phyloP scores from a whole-genome alignment of 2,329 filamentous ascomycete genomes.

The Didymella sp. region DNA sequence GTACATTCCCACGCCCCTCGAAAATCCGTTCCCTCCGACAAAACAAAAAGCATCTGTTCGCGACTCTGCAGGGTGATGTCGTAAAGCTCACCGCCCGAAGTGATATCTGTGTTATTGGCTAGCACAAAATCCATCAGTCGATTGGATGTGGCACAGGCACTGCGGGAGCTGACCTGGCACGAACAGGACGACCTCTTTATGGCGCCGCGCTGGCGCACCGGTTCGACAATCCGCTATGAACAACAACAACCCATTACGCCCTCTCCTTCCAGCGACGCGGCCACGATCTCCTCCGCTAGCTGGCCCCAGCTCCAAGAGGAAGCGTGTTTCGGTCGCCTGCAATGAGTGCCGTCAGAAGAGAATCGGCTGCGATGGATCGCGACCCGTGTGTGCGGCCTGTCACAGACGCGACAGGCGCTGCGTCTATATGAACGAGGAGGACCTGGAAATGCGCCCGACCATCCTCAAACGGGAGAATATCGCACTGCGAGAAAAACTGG shows the following conservation, averaged over 20 bases:
- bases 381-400: constrained; percentile 20
- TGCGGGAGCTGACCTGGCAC: constrained; percentile 2
- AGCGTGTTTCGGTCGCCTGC: constrained; percentile 23
- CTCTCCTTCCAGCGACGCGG: constrained; percentile 18
- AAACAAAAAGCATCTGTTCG: constrained; percentile 13
- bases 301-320: constrained; percentile 15
- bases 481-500: constrained; percentile 17
- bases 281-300: constrained; percentile 18
- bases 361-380: constrained; percentile 21
- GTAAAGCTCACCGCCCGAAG: constrained; percentile 5
- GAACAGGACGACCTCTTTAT: constrained; percentile 5
- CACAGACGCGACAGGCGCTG: constrained; percentile 14
- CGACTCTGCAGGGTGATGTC: constrained; percentile 3
- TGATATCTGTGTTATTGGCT: neutral
- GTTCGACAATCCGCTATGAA: constrained; percentile 15
- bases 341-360: constrained; percentile 21
- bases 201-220: constrained; percentile 6
- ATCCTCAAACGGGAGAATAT: constrained; percentile 22
- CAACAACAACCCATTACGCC: constrained; percentile 12
- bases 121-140: neutral
- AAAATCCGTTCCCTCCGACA: neutral
- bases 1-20: neutral
- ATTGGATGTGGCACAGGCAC: constrained; percentile 5
- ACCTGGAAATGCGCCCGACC: constrained; percentile 20
- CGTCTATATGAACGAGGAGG: constrained; percentile 21